A percentile compares a stretch with the other conserved stretches of the same genome.
Conservation (phyloP, 163 green algal genomes). For the Trebouxiophyceae sp. region DNA sequence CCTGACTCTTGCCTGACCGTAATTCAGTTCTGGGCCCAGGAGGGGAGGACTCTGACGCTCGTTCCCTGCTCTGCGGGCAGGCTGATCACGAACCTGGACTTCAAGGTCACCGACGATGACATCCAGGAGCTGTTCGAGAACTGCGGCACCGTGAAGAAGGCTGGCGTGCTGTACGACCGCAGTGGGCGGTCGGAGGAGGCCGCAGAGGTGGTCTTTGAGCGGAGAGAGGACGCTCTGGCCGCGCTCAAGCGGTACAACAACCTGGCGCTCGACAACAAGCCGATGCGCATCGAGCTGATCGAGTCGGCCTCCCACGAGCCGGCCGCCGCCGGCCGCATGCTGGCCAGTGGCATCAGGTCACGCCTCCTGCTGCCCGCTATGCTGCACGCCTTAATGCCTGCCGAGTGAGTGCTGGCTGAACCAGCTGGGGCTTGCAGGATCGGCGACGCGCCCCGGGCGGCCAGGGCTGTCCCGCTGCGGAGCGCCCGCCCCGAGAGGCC, state of each 20-base stretch:
- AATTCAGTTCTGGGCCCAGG: no score
- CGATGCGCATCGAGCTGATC: slow-evolving; percentile 39
- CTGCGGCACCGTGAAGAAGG: slow-evolving; percentile 9
- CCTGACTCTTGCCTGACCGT: background rate
- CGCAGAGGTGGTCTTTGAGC: slow-evolving; percentile 41
- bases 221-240: slow-evolving; percentile 21
- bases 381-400: background rate
- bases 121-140: slow-evolving; percentile 39
- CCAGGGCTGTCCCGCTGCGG: background rate
- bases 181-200: slow-evolving; percentile 35
- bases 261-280: slow-evolving; percentile 44
- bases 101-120: slow-evolving; percentile 32
- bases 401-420: slow-evolving; percentile 18
- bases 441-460: background rate
- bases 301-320: slow-evolving; percentile 7
- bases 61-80: slow-evolving; percentile 24
- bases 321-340: background rate
- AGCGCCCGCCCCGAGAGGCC: background rate
- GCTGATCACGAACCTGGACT: slow-evolving; percentile 38
- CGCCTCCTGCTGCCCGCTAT: no score
- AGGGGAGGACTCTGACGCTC: no score
- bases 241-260: slow-evolving; percentile 48
- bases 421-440: slow-evolving; percentile 16
- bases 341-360: slow-evolving; percentile 31
- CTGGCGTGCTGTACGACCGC: slow-evolving; percentile 7